These are phyloP conservation scores for Chloropicon primus DNA, from an alignment of 139 green algal genomes.

Conservation along the genomic window DNA sequence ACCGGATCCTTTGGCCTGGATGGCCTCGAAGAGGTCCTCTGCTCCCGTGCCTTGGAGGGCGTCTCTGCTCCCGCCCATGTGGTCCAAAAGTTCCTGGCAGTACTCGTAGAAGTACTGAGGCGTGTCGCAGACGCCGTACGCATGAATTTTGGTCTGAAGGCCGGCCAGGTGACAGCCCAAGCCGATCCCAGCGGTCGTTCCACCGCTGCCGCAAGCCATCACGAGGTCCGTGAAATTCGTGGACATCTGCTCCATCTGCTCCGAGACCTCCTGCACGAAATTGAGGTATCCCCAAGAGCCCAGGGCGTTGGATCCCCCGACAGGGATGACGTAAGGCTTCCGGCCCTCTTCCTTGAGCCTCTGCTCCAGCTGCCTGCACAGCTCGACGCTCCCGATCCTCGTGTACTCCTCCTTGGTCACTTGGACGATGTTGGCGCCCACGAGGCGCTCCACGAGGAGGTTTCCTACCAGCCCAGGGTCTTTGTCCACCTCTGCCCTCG, in stretches of 20 bases:
- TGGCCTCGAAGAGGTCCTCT: constrained; percentile 9
- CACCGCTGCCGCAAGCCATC: constrained; percentile 76
- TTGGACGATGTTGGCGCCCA: constrained; percentile 59
- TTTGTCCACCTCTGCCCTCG: constrained; percentile 22
- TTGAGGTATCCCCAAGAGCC: constrained; percentile 82
- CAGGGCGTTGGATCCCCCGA: constrained; percentile 69
- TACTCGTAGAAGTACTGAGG: constrained; percentile 73
- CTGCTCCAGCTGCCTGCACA: constrained; percentile 35
- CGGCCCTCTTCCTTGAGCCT: constrained; percentile 47
- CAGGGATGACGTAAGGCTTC: constrained; percentile 76
- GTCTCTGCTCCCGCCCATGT: constrained; percentile 27
- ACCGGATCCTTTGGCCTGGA: constrained; percentile 65
- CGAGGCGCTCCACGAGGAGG: constrained; percentile 73
- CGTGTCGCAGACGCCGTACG: constrained; percentile 63
- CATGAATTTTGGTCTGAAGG: constrained; percentile 32
- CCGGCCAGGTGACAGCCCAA: constrained; percentile 50
- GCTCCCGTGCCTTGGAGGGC: neutral
- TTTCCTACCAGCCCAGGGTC: constrained; percentile 87
- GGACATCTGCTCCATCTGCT: constrained; percentile 25
- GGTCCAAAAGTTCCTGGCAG: constrained; percentile 48
- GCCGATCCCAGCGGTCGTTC: constrained; percentile 71
- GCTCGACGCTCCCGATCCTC: constrained; percentile 27
- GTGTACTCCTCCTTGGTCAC: constrained; percentile 87
- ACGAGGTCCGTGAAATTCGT: constrained; percentile 53
- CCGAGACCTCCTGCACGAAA: constrained; percentile 57